Percentiles rank a stretch among this genome's conserved stretches.
Conservation (phyloP, 257 asterid genomes). For the Hygrophila difformis region DNA sequence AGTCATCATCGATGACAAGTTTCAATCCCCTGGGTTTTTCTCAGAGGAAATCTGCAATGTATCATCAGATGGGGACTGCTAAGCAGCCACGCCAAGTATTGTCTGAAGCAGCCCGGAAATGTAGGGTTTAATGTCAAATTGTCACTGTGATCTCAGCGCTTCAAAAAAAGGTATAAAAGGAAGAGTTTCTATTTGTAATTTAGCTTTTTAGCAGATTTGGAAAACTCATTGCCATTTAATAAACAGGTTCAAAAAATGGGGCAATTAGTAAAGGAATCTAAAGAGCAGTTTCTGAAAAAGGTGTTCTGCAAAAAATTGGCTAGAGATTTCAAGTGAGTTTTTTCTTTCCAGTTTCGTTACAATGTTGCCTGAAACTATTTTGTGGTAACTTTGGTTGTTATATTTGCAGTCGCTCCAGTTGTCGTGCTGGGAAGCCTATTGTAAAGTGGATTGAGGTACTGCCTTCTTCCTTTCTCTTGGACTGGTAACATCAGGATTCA, state of each 20-base stretch:
- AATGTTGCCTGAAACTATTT: neutral
- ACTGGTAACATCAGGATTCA: too few species aligned
- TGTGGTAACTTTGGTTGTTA: slow-evolving; percentile 8
- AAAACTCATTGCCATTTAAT: slow-evolving; percentile 16
- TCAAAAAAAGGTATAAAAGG: neutral
- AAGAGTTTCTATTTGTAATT: slow-evolving; percentile 3
- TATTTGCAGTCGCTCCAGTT: slow-evolving; percentile 57
- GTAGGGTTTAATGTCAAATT: too few species aligned
- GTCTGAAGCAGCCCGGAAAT: too few species aligned
- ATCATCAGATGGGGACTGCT: too few species aligned
- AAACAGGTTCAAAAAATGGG: slow-evolving; percentile 69
- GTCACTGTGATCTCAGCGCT: too few species aligned
- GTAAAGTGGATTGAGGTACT: slow-evolving; percentile 82
- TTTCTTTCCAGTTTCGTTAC: neutral
- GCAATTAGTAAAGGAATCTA: slow-evolving; percentile 26
- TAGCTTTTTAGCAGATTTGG: slow-evolving; percentile 18
- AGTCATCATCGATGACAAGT: too few species aligned
- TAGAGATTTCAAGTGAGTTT: slow-evolving; percentile 48
- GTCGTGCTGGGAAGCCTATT: slow-evolving; percentile 82
- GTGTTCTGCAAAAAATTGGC: slow-evolving; percentile 52
- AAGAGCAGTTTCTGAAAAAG: slow-evolving; percentile 29
- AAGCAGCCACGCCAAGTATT: too few species aligned
- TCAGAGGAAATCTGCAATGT: too few species aligned
- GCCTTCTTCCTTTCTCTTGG: slow-evolving; percentile 10
- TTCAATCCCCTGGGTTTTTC: too few species aligned